phyloP scores from a whole-genome alignment of 2,329 filamentous ascomycete species.

The Claviceps monticola region DNA sequence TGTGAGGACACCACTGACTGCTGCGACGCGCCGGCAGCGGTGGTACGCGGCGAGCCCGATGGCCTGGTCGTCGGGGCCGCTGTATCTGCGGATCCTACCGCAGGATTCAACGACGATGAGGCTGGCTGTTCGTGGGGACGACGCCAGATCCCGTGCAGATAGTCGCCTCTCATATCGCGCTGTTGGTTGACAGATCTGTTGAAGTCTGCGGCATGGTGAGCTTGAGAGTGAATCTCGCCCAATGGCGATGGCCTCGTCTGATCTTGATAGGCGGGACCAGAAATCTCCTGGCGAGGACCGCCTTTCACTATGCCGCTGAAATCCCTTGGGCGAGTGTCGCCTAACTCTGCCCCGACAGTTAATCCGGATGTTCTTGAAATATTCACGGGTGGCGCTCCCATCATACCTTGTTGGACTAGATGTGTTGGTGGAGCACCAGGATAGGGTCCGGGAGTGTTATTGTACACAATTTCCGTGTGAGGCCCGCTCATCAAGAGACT shows the following conservation, averaged over 20 bases:
- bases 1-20: constrained; percentile 46
- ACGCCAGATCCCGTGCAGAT: constrained; percentile 70
- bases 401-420: constrained; percentile 59
- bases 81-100: constrained; percentile 29
- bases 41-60: constrained; percentile 43
- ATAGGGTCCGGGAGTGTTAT: constrained; percentile 53
- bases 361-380: constrained; percentile 71
- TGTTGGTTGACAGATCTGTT: constrained; percentile 75
- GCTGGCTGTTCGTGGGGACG: constrained; percentile 65
- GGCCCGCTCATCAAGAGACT: constrained; percentile 50
- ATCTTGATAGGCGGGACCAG: constrained; percentile 79
- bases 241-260: constrained; percentile 63
- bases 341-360: constrained; percentile 64
- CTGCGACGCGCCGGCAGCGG: constrained; percentile 40
- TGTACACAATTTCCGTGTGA: constrained; percentile 81
- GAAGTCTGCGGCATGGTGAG: constrained; percentile 78
- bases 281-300: constrained; percentile 78
- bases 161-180: constrained; percentile 64
- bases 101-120: constrained; percentile 32
- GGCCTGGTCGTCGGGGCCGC: constrained; percentile 36
- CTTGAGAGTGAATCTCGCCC: constrained; percentile 71
- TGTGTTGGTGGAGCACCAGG: constrained; percentile 54
- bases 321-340: constrained; percentile 63
- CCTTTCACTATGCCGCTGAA: constrained; percentile 66
- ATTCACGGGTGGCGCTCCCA: constrained; percentile 47